Base-by-base conservation (phyloP, 768 basidiomycete genomes). In the Rhodotorula diobovata region DNA sequence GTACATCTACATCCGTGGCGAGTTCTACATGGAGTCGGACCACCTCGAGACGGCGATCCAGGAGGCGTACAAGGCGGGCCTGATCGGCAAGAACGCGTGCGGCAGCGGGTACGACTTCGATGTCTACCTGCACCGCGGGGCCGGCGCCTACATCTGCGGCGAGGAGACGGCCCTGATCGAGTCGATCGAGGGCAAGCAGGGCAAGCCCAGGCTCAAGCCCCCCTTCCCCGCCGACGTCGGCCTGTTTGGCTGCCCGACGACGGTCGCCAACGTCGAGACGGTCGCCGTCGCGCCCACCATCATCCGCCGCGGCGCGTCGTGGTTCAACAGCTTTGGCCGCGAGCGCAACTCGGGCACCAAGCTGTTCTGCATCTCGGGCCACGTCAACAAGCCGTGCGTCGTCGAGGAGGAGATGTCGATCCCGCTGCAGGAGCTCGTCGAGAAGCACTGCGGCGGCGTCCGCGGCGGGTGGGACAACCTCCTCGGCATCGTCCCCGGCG, bases 341-440 rank as follows among this genome's bases (percentile, higher is more conserved):
- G 89, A 90, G 79, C 84, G 93, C 74, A 97, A 99, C 80, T 87
- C 91, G 79, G 95, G 94, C 14, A 96, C 93, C n/a, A 99, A 99
- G 82, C 82, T 98, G 25, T 97, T 87, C 83, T 97, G 95, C 81
- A 89, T 99, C 77, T 91, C 89, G 60, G 95, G 95, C 0, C 95
- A 98, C 77, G 95, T 98, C 76, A 97, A 97, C 83, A 96, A 95
- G 81, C 95, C 95, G 2, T 95, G 91, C 79, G 93, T 96, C 30
- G 86, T 99, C 35, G 95, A 99, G 83, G 95, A 99, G 81, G 95
- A 98, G 84, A 99, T 98, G 95, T 91, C 90, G 73, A 98, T 98
- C 60, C 93, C 94, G 16, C 81, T 97, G 73, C 88, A 89, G 81
- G 95, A 99, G 59, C 84, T 98, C 63, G 81, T 99, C 63, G 95